These are phyloP conservation scores for Fusarium graminum DNA, from an alignment of 2,329 filamentous ascomycete species.

Conservation along the genomic window DNA sequence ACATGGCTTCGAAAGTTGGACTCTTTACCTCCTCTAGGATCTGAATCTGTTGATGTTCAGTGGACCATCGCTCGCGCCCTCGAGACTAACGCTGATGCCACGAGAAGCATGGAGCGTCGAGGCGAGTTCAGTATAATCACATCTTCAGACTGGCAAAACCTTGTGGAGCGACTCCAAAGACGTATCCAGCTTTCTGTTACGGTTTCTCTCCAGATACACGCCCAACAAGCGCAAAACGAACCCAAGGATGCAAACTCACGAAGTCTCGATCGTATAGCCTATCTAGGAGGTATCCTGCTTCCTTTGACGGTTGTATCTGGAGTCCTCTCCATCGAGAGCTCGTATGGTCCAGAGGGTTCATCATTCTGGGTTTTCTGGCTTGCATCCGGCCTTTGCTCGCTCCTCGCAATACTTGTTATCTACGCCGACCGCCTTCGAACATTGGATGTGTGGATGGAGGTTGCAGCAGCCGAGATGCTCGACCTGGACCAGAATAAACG, in stretches of 20 bases:
- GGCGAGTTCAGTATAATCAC: slow-evolving; percentile 31
- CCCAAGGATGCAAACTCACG: slow-evolving; percentile 54
- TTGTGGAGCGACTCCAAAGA: slow-evolving; percentile 43
- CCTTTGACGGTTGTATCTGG: slow-evolving; percentile 63
- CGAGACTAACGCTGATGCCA: slow-evolving; percentile 46
- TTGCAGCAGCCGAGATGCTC: slow-evolving; percentile 49
- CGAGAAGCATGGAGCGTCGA: slow-evolving; percentile 39
- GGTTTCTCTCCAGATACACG: slow-evolving; percentile 13
- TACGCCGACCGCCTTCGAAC: slow-evolving; percentile 63
- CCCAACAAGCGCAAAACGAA: slow-evolving; percentile 19
- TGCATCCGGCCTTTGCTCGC: slow-evolving; percentile 55
- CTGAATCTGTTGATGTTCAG: slow-evolving; percentile 33
- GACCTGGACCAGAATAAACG: slow-evolving; percentile 41
- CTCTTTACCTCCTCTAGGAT: slow-evolving; percentile 32
- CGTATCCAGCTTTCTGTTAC: slow-evolving; percentile 41
- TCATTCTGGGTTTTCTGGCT: slow-evolving; percentile 66
- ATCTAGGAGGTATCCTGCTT: slow-evolving; percentile 63
- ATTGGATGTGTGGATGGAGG: slow-evolving; percentile 62
- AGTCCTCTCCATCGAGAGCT: slow-evolving; percentile 62
- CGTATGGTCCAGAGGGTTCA: slow-evolving; percentile 57
- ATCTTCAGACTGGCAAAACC: slow-evolving; percentile 40
- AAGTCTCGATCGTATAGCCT: slow-evolving; percentile 62
- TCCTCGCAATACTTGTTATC: slow-evolving; percentile 59
- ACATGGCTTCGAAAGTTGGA: slow-evolving; percentile 47
- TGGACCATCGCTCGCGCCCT: slow-evolving; percentile 43